These are phyloP conservation scores for Cladobotryum protrusum DNA, from an alignment of 2,329 filamentous ascomycete genomes.

Conservation along the genomic window DNA sequence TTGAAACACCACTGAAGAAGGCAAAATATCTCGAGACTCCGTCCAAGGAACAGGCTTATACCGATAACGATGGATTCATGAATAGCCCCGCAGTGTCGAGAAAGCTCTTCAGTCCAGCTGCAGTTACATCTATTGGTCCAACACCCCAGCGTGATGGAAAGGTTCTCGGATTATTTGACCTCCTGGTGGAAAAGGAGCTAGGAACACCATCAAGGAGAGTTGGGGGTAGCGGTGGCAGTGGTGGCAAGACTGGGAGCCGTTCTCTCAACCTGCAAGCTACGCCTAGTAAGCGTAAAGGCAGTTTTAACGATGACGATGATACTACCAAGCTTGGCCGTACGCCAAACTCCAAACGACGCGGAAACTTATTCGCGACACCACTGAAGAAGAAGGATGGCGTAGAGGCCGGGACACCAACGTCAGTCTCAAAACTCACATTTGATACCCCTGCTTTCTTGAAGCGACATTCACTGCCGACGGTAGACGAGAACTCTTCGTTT, in stretches of 20 bases:
- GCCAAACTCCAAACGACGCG: conserved; percentile 52
- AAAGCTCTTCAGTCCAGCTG: conserved; percentile 53
- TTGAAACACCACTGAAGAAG: conserved; percentile 48
- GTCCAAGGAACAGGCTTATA: conserved; percentile 32
- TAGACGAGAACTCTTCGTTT: conserved; percentile 51
- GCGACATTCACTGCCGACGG: conserved; percentile 38
- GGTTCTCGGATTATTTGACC: conserved; percentile 71
- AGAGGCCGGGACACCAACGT: conserved; percentile 38
- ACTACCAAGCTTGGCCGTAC: conserved; percentile 37
- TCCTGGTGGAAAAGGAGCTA: conserved; percentile 48
- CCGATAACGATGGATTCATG: conserved; percentile 35
- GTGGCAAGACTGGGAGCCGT: conserved; percentile 6
- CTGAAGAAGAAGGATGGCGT: conserved; percentile 43
- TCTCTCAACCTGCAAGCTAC: conserved; percentile 31
- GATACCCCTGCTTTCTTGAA: conserved; percentile 68
- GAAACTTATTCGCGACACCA: conserved; percentile 61
- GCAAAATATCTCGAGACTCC: conserved; percentile 42
- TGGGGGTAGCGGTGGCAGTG: not conserved
- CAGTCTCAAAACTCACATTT: conserved; percentile 52
- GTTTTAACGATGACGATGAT: conserved; percentile 22
- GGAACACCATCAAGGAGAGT: conserved; percentile 43
- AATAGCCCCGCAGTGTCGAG: conserved; percentile 52
- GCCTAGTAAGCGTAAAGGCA: conserved; percentile 38
- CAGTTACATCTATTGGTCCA: conserved; percentile 61
- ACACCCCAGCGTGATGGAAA: conserved; percentile 75